Evolutionary conservation across 2,329 filamentous ascomycete genomes (phyloP).

Genomic region (Talaromyces piceae): DNA sequence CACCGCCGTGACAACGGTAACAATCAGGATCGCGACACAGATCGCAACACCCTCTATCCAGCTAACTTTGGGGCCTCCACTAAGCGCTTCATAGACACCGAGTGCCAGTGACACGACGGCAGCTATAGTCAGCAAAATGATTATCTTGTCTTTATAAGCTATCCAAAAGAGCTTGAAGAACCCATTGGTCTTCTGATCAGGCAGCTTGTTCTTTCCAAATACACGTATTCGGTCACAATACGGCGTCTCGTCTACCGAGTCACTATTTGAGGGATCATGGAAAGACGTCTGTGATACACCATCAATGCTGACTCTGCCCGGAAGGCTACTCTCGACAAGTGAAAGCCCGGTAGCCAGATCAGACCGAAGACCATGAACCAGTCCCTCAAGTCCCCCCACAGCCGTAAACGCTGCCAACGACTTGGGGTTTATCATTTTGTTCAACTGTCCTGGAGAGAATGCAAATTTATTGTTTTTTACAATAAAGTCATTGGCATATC

Average conservation of each 20-base stretch:
- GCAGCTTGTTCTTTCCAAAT: slow-evolving; percentile 55
- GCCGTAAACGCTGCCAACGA: slow-evolving; percentile 73
- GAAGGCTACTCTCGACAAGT: slow-evolving; percentile 61
- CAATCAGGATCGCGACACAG: slow-evolving; percentile 57
- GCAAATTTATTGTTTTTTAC: slow-evolving; percentile 78
- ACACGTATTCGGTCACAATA: slow-evolving; percentile 54
- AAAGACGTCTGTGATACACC: slow-evolving; percentile 47
- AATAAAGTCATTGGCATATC: slow-evolving; percentile 67
- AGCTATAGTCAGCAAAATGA: slow-evolving; percentile 61
- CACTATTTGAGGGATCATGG: slow-evolving; percentile 2
- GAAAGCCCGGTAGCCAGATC: slow-evolving; percentile 68
- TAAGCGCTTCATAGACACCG: slow-evolving; percentile 61
- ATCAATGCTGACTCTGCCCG: slow-evolving; percentile 63
- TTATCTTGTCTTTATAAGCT: slow-evolving; percentile 66
- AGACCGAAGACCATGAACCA: slow-evolving; percentile 71
- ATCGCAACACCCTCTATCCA: slow-evolving; percentile 65
- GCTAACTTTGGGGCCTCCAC: slow-evolving; percentile 45
- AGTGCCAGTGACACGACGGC: slow-evolving; percentile 62
- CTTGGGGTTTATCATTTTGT: slow-evolving; percentile 85
- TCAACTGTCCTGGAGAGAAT: slow-evolving; percentile 61
- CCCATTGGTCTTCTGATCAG: slow-evolving; percentile 55
- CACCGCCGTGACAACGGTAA: slow-evolving; percentile 54
- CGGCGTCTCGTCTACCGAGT: slow-evolving; percentile 16
- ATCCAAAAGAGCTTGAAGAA: slow-evolving; percentile 58
- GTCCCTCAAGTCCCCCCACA: slow-evolving; percentile 66